Evolutionary conservation across 805 yeast species (phyloP), one percentile per base, ranked within the genome.

Genomic region (Blastobotrys terrestris): DNA sequence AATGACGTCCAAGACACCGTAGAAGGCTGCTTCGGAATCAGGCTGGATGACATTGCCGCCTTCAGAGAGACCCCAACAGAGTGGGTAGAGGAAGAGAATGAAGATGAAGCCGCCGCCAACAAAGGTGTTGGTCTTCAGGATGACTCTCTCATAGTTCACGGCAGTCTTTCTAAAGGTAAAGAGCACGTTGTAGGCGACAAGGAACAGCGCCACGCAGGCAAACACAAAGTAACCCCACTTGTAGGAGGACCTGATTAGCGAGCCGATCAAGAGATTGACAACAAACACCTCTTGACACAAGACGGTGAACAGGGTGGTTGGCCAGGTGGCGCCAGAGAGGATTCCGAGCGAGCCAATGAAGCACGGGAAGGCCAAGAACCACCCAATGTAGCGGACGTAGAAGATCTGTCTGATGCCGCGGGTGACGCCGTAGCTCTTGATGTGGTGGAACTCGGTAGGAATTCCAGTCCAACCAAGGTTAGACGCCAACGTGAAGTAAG

Each of bases 211-310:
- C 69, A 75, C 66, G 42, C 72, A 71, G 31, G 78, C 81, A 64
- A 83, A 78, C 4, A 78, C 74, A 67, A 78, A 83, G 71, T 79
- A 82, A 64, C 87, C 88, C 86, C 86, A 83, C 65, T 79, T 83
- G 67, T 83, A 83, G 44, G 79, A 67, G 6, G 84, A 74, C 35
- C 64, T 57, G 54, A 83, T 77, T 57, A 83, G 69, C 18, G 77
- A 55, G 60, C 85, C 87, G 62, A 83, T 75, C 64, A 83, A 73
- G 43, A 79, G 70, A 44, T 79, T 75, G 50, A 83, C 70, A 41
- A 81, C 79, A 62, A 72, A 77, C 18, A 77, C 72, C 62, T 72
- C 79, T 18, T 72, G 69, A n/a, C 71, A 63, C 40, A 72, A 52
- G 35, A 64, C 52, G 31, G 75, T 60, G 51, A 75, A 59, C 44